These are phyloP conservation scores for Malania oleifera DNA, from an alignment of 164 flowering plant species.

Conservation along the genomic window DNA sequence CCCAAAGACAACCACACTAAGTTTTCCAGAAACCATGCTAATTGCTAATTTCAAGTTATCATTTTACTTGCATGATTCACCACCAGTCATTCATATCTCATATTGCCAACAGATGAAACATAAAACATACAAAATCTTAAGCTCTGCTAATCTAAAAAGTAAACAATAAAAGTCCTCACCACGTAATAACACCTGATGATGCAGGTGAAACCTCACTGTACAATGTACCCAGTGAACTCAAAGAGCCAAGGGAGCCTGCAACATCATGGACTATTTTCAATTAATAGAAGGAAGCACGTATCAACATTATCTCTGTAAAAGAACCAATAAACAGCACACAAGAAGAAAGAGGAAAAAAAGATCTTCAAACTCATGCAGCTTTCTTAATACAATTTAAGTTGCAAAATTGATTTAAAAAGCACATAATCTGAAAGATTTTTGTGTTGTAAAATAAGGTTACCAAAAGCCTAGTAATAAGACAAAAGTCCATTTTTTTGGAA, in stretches of 20 bases:
- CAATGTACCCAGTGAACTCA: slow-evolving; percentile 74
- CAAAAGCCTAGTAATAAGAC: too few species aligned
- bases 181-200: slow-evolving; percentile 45
- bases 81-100: not conserved
- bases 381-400: too few species aligned
- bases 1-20: too few species aligned
- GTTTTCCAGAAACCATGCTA: too few species aligned
- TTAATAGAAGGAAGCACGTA: not conserved
- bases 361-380: too few species aligned
- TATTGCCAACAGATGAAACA: not conserved
- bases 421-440: too few species aligned
- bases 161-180: slow-evolving; percentile 45
- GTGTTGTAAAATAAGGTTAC: too few species aligned
- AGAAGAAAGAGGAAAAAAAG: not conserved
- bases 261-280: slow-evolving; percentile 8
- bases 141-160: not conserved
- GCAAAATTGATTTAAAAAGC: too few species aligned
- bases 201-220: slow-evolving; percentile 41
- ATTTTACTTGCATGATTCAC: not conserved
- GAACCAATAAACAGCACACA: not conserved
- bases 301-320: not conserved
- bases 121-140: too few species aligned
- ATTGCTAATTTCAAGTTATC: too few species aligned
- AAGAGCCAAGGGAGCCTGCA: slow-evolving; percentile 86
- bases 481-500: too few species aligned